Conservation (phyloP, 2,329 filamentous ascomycete species). For the Beauveria rudraprayagi region DNA sequence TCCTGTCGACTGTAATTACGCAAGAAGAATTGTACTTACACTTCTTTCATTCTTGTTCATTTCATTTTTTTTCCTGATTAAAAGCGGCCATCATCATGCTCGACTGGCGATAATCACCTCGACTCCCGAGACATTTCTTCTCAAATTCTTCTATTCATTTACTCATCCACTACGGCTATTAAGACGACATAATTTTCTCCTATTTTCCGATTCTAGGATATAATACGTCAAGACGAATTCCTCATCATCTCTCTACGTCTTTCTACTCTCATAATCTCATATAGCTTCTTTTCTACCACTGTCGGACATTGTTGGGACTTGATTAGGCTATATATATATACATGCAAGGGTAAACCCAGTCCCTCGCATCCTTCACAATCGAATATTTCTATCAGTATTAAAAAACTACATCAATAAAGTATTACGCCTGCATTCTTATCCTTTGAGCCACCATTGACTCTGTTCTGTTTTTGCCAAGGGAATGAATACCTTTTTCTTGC, state of each 20-base stretch:
- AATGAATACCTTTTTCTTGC: no score
- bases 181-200: slow-evolving; percentile 2
- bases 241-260: background rate
- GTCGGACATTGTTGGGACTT: background rate
- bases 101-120: background rate
- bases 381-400: background rate
- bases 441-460: no score
- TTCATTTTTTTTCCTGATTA: background rate
- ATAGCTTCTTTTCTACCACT: background rate
- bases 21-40: background rate
- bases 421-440: no score
- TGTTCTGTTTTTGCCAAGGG: no score
- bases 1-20: background rate
- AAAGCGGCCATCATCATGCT: no score
- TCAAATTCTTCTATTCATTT: background rate
- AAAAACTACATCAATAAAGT: no score
- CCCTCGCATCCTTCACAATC: background rate
- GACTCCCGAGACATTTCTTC: background rate
- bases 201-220: background rate
- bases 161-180: background rate
- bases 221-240: background rate
- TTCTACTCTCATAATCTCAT: background rate
- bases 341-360: background rate
- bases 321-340: background rate
- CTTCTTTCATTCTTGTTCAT: background rate